Base-by-base conservation (phyloP, 441 rosid genomes). In the Capsella rubella region DNA sequence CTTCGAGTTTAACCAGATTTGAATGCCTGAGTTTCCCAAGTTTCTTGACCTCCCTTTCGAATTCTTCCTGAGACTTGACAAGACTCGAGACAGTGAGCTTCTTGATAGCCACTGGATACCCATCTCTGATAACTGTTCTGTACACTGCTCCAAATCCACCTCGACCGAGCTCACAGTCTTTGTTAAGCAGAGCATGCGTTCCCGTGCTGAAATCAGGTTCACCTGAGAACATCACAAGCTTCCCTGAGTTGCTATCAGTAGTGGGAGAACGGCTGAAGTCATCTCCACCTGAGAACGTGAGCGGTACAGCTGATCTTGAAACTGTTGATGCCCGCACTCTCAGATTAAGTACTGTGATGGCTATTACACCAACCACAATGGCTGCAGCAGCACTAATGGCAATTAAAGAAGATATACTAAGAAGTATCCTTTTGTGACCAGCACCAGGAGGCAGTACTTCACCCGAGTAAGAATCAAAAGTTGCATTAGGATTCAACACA, bases 61-160 rank as follows among this genome's bases (percentile, higher is more conserved):
- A 89, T 55, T 89, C 95, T 9, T 87, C 89, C 47, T 86, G 95
- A 6, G 91, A 86, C 76, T 89, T 87, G 67, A 89, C 90, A 47
- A 89, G 87, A 70, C 91, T 89, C 0, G 92, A 89, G 77, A 85
- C 89, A 18, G 87, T 86, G 69, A 89, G 92, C 64, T 89, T 89
- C 83, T 89, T 89, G 67, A 89, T 87, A 13, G 95, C 95, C 32
- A 89, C 86, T 0, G 90, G 65, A 28, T 78, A 72, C 3, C 90
- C 91, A 80, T 89, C 95, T 71, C 83, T 79, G 56, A 84, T 81
- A 45, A 86, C 82, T 13, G 95, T 82, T 72, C 86, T 66, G 75
- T 87, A 89, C 46, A 89, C 91, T 32, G 90, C 89, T 54, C 95
- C 95, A 64, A 89, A 87, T 28, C 91, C 95, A 4, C 92, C 91